phyloP scores from a whole-genome alignment of 1,139 yeast genomes.

The Kodamaea derodonti region DNA sequence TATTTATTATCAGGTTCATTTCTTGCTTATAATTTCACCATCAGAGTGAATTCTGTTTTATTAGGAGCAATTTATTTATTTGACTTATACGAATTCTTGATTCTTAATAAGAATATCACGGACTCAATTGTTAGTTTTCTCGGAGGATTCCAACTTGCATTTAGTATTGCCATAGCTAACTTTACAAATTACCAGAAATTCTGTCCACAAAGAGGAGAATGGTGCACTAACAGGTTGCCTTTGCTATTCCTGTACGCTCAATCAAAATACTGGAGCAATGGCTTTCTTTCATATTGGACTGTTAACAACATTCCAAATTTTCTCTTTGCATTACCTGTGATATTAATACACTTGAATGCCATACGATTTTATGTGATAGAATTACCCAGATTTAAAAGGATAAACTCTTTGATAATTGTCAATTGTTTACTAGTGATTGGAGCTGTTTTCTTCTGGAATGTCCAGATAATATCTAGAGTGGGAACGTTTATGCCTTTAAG shows the following conservation, averaged over 20 bases:
- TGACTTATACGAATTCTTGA: slow-evolving; percentile 42
- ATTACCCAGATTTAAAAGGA: slow-evolving; percentile 31
- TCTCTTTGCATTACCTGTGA: slow-evolving; percentile 68
- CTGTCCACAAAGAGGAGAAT: slow-evolving; percentile 65
- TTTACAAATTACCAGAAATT: slow-evolving; percentile 51
- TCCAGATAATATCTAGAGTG: slow-evolving; percentile 79
- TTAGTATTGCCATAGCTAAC: slow-evolving; percentile 44
- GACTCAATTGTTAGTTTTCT: slow-evolving; percentile 30
- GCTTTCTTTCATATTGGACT: slow-evolving; percentile 82
- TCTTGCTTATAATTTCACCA: slow-evolving; percentile 54
- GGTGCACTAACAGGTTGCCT: slow-evolving; percentile 65
- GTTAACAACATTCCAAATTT: slow-evolving; percentile 78
- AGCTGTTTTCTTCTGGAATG: slow-evolving; percentile 67
- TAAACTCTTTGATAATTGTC: slow-evolving; percentile 33
- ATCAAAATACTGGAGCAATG: slow-evolving; percentile 76
- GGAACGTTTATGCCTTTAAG: slow-evolving; percentile 72
- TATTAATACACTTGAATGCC: slow-evolving; percentile 33
- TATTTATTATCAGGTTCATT: slow-evolving; percentile 57
- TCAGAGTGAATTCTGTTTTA: slow-evolving; percentile 74
- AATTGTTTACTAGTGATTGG: slow-evolving; percentile 43
- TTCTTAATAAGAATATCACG: slow-evolving; percentile 12
- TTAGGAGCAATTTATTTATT: slow-evolving; percentile 64
- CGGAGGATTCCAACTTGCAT: slow-evolving; percentile 54
- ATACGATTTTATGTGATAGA: slow-evolving; percentile 27
- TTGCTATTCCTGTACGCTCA: slow-evolving; percentile 77